Percentiles rank a stretch among this genome's conserved stretches.
These are phyloP conservation scores for Austroboletus niveus DNA, from an alignment of 1,284 basidiomycete genomes.

Conservation along the genomic window DNA sequence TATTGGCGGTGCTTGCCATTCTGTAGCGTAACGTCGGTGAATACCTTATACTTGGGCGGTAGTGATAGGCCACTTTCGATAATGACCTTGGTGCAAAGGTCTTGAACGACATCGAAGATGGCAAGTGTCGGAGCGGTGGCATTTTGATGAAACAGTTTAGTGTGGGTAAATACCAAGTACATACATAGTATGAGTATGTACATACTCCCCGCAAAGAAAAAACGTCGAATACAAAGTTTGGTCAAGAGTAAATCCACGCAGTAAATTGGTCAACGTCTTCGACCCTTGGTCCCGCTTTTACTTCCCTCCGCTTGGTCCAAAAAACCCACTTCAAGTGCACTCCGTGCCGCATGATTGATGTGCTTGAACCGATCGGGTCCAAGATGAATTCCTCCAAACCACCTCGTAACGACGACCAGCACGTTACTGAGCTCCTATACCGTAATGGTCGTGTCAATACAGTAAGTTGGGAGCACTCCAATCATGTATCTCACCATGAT, in stretches of 20 bases:
- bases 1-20: constrained; percentile 33
- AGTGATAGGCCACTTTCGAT: constrained; percentile 1
- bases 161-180: neutral
- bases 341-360: constrained; percentile 86
- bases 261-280: constrained; percentile 23
- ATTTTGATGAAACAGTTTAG: neutral
- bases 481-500: constrained; percentile 60
- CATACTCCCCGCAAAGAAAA: too few species aligned
- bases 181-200: too few species aligned
- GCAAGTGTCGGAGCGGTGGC: constrained; percentile 14
- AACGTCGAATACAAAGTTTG: too few species aligned
- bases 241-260: too few species aligned
- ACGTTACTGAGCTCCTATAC: constrained; percentile 75
- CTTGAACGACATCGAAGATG: constrained; percentile 16
- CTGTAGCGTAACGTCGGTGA: constrained; percentile 22
- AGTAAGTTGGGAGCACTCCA: neutral
- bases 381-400: constrained; percentile 79
- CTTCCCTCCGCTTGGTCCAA: constrained; percentile 43
- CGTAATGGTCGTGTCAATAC: neutral
- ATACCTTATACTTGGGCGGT: neutral
- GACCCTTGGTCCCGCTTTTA: constrained; percentile 23
- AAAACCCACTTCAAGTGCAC: constrained; percentile 80
- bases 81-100: constrained; percentile 17
- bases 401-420: constrained; percentile 80
- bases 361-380: constrained; percentile 91